These are phyloP conservation scores for Haplographium delicatum DNA, from an alignment of 495 filamentous ascomycete genomes.

Conservation along the genomic window DNA sequence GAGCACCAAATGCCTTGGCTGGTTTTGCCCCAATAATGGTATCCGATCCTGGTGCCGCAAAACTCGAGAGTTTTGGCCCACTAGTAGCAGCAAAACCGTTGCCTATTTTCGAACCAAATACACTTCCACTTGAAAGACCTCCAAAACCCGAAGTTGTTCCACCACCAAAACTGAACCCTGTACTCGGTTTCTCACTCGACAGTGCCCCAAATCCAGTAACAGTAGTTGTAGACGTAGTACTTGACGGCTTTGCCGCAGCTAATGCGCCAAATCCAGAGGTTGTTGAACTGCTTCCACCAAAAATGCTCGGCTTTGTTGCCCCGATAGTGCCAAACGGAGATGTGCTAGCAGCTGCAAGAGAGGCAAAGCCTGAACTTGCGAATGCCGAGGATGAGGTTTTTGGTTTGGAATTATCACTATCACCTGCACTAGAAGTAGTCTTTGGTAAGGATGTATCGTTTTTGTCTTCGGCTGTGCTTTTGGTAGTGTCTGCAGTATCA, in stretches of 20 bases:
- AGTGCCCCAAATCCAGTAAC: constrained; percentile 17
- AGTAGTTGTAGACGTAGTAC: constrained; percentile 5
- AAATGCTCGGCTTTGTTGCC: constrained; percentile 35
- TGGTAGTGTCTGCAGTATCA: no score
- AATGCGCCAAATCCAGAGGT: constrained; percentile 23
- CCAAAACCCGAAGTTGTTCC: constrained; percentile 28
- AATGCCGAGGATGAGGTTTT: constrained; percentile 42
- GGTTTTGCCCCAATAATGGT: constrained; percentile 48
- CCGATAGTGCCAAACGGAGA: constrained; percentile 44
- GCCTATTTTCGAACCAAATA: constrained; percentile 20
- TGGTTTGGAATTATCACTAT: constrained; percentile 11
- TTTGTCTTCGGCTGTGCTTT: no score
- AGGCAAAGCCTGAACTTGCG: constrained; percentile 44
- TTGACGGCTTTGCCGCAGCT: constrained; percentile 11
- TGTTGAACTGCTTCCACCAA: constrained; percentile 18
- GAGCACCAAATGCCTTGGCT: constrained; percentile 66
- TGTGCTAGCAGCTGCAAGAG: constrained; percentile 40
- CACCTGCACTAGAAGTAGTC: neutral
- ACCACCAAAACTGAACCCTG: constrained; percentile 32
- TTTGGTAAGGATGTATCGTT: constrained; percentile 18
- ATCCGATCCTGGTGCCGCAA: constrained; percentile 58
- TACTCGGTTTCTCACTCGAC: constrained; percentile 10
- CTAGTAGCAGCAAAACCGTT: constrained; percentile 51
- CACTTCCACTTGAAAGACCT: constrained; percentile 27
- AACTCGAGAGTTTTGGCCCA: constrained; percentile 53